These are phyloP conservation scores for Theileria parva DNA, from an alignment of 169 alveolate species.

Conservation along the genomic window DNA sequence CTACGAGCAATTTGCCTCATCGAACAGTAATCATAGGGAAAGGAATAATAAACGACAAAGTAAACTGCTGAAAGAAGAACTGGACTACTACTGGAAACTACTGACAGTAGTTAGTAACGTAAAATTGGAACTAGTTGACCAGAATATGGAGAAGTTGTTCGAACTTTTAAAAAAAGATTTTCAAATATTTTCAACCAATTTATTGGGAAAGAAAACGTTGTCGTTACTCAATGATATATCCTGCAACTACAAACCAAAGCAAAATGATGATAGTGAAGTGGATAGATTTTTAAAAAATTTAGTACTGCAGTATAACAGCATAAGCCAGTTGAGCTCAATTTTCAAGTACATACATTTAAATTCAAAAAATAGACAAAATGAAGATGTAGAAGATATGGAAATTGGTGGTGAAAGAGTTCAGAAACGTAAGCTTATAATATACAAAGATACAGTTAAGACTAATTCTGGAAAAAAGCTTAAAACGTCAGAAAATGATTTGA, in stretches of 20 bases:
- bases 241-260: slow-evolving; percentile 3
- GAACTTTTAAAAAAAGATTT: slow-evolving; percentile 32
- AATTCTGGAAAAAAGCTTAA: not conserved
- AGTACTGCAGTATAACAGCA: slow-evolving; percentile 16
- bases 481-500: not conserved
- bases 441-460: not conserved
- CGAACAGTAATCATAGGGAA: slow-evolving; percentile 1
- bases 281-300: slow-evolving; percentile 19
- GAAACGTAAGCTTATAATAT: not conserved
- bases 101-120: slow-evolving; percentile 5
- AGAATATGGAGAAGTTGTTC: slow-evolving; percentile 22
- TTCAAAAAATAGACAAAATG: not conserved
- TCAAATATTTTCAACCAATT: not conserved
- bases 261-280: not conserved
- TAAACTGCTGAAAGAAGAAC: not conserved
- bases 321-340: not conserved
- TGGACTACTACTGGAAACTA: slow-evolving; percentile 7
- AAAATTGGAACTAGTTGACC: slow-evolving; percentile 37
- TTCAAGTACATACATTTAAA: not conserved
- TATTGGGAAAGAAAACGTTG: not conserved
- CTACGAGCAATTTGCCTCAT: too few relatives aligned
- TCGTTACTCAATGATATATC: not conserved
- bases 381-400: not conserved
- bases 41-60: not conserved
- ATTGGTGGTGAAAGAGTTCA: not conserved